These are phyloP conservation scores for Mortierella sp. DNA, from an alignment of 371 early-diverging fungal genomes.

Conservation along the genomic window DNA sequence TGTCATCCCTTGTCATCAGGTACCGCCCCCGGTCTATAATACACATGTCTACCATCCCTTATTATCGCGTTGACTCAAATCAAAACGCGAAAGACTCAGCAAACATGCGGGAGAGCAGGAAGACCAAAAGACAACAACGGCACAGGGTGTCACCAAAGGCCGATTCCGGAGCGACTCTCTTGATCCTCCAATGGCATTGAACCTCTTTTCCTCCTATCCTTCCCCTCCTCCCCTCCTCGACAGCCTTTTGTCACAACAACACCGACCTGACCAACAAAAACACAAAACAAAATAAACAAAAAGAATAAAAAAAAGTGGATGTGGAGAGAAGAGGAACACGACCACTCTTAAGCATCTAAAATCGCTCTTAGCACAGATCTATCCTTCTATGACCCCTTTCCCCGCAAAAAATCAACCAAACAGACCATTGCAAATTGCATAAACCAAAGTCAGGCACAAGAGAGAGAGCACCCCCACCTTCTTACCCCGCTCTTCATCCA, in stretches of 20 bases:
- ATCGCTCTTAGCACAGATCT: not conserved
- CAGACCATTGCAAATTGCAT: not conserved
- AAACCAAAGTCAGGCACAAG: not conserved
- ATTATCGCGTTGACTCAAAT: not conserved
- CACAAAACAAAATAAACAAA: not conserved
- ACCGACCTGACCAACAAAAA: not conserved
- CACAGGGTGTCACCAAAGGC: not conserved
- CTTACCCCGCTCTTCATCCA: not conserved
- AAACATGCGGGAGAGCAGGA: no score
- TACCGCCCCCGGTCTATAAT: not conserved
- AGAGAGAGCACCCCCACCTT: not conserved
- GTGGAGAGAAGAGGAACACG: not conserved
- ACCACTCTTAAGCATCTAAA: not conserved
- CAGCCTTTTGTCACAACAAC: not conserved
- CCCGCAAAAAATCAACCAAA: constrained; percentile 1
- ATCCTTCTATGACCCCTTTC: not conserved
- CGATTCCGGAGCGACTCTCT: not conserved
- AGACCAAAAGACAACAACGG: no score
- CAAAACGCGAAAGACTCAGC: not conserved
- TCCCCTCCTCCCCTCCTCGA: no score
- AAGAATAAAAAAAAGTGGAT: not conserved
- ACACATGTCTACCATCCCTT: not conserved
- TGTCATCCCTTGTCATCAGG: not conserved
- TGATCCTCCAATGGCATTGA: not conserved
- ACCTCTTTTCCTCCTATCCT: not conserved